Evolutionary conservation across 495 filamentous ascomycete species (phyloP).

Genomic region (Hypoxylon crocopeplum): DNA sequence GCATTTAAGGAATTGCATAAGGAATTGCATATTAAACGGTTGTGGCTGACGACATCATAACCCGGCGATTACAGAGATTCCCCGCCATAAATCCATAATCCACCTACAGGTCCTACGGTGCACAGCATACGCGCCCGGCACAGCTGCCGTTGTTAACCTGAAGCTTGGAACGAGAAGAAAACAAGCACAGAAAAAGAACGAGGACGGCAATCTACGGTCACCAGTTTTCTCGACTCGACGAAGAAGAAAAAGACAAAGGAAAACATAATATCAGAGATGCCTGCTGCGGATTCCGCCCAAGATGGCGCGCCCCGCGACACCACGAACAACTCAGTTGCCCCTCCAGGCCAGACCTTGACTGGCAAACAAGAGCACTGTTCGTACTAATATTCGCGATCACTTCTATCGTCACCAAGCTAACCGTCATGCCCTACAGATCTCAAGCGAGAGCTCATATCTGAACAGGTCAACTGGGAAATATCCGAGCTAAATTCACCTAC

Average conservation of each 20-base stretch:
- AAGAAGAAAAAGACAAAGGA: background rate
- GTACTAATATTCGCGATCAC: constrained; percentile 31
- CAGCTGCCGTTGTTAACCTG: background rate
- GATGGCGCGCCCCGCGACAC: constrained; percentile 28
- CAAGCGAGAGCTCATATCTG: constrained; percentile 90
- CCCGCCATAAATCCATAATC: constrained; percentile 18
- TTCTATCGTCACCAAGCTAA: constrained; percentile 36
- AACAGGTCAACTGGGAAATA: constrained; percentile 89
- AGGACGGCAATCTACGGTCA: background rate
- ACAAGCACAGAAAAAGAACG: background rate
- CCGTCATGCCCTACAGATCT: constrained; percentile 68
- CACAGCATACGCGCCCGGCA: constrained; percentile 10
- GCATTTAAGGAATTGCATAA: background rate
- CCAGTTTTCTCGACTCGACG: background rate
- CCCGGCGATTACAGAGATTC: constrained; percentile 1
- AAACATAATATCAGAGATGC: constrained; percentile 29
- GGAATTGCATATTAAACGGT: background rate
- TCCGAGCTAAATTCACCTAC: constrained; percentile 91
- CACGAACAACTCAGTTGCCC: constrained; percentile 16
- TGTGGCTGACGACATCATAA: constrained; percentile 28
- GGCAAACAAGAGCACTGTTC: constrained; percentile 98
- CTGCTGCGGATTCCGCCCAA: constrained; percentile 28
- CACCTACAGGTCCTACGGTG: background rate
- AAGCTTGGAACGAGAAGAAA: constrained; percentile 2
- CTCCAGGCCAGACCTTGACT: constrained; percentile 63